phyloP scores from a whole-genome alignment of 164 flowering plant species.

The Pachysandra terminalis region DNA sequence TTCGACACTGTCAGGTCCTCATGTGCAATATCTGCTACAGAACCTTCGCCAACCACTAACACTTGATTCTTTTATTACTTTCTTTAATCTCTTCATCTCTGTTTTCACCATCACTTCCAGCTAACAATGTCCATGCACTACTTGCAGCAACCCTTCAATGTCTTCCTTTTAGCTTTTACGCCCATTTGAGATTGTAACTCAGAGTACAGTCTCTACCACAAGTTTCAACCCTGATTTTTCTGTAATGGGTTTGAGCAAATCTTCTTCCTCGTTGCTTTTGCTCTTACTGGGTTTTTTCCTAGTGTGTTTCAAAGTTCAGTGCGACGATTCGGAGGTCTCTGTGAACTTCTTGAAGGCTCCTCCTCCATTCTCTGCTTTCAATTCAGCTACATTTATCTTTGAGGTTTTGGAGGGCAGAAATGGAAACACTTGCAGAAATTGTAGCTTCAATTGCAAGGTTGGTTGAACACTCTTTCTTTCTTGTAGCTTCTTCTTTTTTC shows the following conservation, averaged over 20 bases:
- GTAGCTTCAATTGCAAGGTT: conserved; percentile 79
- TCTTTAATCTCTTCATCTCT: conserved; percentile 1
- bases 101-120: conserved; percentile 5
- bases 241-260: conserved; percentile 40
- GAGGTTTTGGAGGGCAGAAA: conserved; percentile 41
- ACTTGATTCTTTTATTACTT: conserved; percentile 7
- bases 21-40: conserved; percentile 39
- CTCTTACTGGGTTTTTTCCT: conserved; percentile 40
- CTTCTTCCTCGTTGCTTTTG: conserved; percentile 30
- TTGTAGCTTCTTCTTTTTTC: not conserved
- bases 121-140: conserved; percentile 9
- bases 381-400: conserved; percentile 63
- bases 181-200: conserved; percentile 10
- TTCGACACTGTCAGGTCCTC: conserved; percentile 30
- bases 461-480: conserved; percentile 7
- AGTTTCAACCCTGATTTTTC: conserved; percentile 9
- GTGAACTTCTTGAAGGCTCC: conserved; percentile 66
- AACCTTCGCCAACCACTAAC: conserved; percentile 29
- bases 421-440: conserved; percentile 38
- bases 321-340: conserved; percentile 37
- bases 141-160: conserved; percentile 10
- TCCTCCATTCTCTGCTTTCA: conserved; percentile 34
- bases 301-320: conserved; percentile 26
- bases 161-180: conserved; percentile 5
- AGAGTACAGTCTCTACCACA: conserved; percentile 9